Conservation (phyloP, 495 filamentous ascomycete genomes). For the Amorphotheca resinae region DNA sequence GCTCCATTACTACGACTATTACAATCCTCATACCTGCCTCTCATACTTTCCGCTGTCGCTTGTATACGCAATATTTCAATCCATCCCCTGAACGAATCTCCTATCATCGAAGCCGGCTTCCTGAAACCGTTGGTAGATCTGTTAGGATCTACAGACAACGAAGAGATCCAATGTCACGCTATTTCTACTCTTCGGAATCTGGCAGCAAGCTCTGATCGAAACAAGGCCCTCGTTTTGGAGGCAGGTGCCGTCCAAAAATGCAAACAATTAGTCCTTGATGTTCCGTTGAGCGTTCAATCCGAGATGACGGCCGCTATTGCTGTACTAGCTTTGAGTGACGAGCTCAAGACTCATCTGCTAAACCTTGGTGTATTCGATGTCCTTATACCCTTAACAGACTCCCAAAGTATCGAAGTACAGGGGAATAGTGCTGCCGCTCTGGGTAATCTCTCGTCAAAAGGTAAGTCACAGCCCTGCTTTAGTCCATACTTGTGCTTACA, state of each 20-base stretch:
- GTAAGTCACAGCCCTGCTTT: constrained; percentile 37
- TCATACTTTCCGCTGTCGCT: constrained; percentile 93
- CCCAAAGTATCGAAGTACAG: constrained; percentile 93
- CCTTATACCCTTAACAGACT: constrained; percentile 86
- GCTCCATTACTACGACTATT: constrained; percentile 75
- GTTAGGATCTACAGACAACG: constrained; percentile 88
- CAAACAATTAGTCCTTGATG: constrained; percentile 88
- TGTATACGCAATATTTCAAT: constrained; percentile 99
- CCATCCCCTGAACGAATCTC: constrained; percentile 97
- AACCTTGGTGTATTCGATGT: constrained; percentile 93
- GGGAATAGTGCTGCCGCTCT: constrained; percentile 94
- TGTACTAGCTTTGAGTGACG: constrained; percentile 91
- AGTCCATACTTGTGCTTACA: constrained; percentile 11
- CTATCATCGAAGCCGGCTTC: constrained; percentile 96
- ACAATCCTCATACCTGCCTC: constrained; percentile 86
- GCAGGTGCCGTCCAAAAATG: constrained; percentile 97
- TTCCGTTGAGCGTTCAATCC: constrained; percentile 88
- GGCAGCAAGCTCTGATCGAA: constrained; percentile 89
- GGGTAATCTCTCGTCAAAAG: constrained; percentile 94
- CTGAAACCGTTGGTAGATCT: constrained; percentile 86
- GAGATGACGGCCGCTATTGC: constrained; percentile 99
- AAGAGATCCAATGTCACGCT: constrained; percentile 97
- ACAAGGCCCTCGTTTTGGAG: constrained; percentile 92
- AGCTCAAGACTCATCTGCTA: constrained; percentile 84
- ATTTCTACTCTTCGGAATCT: constrained; percentile 95